Base-by-base conservation (phyloP, 2,329 filamentous ascomycete species). In the Nannizziopsis arthrosporioides region DNA sequence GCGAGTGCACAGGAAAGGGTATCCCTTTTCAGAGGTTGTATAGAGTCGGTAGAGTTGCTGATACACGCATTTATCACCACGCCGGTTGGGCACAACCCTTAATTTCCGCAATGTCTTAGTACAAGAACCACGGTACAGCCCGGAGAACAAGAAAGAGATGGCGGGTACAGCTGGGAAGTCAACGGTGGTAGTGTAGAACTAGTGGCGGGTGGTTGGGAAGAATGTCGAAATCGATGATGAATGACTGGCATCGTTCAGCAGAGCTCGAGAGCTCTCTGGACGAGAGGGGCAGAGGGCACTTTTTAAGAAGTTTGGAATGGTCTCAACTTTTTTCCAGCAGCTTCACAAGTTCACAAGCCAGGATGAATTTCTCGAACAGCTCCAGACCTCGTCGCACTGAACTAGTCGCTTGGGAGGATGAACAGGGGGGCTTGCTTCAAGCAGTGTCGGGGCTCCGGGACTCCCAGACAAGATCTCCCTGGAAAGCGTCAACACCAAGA, bases 31-130 rank as follows among this genome's bases (percentile, higher is more conserved):
- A 12, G 10, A 15, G 41, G n/a, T 19, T 12, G 11, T 47, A 15
- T 41, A 40, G 44, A 40, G 9, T 15, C 27, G 27, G 44, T 14
- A 15, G 31, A 27, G 4, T 27, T 27, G 30, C 14, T 30, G 36
- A 47, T 34, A 15, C 19, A 10, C 19, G 35, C n/a, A 31, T 31
- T n/a, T 27, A 40, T 35, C 15, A 47, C 37, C 44, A 47, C 41
- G 44, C 44, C 37, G 22, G 44, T 19, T 22, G 22, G 41, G 37
- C 37, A 38, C 43, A 41, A 30, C 41, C 44, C 44, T 47, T 47
- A 47, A 47, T 47, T 41, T 47, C 44, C 44, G 30, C 37, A 9
- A 17, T 47, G 44, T 47, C 37, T 47, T 47, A 47, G 44, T 41
- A 47, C 17, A 34, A 47, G 5, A 15, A 17, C 38, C 15, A 19